phyloP scores from a whole-genome alignment of 2,329 filamentous ascomycete genomes.

The Exophiala viscosa region DNA sequence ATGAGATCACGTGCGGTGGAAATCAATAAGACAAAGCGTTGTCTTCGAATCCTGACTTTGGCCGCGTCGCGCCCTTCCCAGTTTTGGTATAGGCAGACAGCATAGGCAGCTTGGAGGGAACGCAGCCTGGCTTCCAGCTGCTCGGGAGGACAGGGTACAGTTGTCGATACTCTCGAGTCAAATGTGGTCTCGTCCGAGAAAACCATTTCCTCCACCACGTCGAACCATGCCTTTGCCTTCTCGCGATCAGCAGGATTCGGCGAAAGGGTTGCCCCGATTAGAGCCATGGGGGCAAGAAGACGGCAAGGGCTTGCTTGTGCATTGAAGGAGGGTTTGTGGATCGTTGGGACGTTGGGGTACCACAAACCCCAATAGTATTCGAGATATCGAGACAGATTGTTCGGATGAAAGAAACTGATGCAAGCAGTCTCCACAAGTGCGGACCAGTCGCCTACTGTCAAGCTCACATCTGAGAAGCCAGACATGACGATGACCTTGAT shows the following conservation, averaged over 20 bases:
- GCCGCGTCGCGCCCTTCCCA: constrained; percentile 37
- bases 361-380: constrained; percentile 3
- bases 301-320: not conserved
- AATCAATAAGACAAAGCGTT: constrained; percentile 28
- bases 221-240: constrained; percentile 36
- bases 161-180: constrained; percentile 11
- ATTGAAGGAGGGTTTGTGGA: constrained; percentile 4
- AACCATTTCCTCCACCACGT: constrained; percentile 38
- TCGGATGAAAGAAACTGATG: not conserved
- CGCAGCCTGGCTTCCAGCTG: constrained; percentile 31
- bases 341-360: not conserved
- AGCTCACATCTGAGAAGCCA: too few relatives aligned
- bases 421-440: too few relatives aligned
- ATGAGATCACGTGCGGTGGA: too few relatives aligned
- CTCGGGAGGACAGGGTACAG: too few relatives aligned
- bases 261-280: not conserved
- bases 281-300: not conserved
- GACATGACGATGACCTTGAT: too few relatives aligned
- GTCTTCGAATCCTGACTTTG: constrained; percentile 36
- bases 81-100: constrained; percentile 40
- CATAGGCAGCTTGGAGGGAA: constrained; percentile 37
- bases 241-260: constrained; percentile 28
- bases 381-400: not conserved
- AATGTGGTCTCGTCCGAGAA: constrained; percentile 39
- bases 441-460: too few relatives aligned